Percentiles rank a stretch among this genome's conserved stretches.
These are phyloP conservation scores for Acanthamoeba sp. DNA, from an alignment of 208 protist genomes.

Conservation along the genomic window DNA sequence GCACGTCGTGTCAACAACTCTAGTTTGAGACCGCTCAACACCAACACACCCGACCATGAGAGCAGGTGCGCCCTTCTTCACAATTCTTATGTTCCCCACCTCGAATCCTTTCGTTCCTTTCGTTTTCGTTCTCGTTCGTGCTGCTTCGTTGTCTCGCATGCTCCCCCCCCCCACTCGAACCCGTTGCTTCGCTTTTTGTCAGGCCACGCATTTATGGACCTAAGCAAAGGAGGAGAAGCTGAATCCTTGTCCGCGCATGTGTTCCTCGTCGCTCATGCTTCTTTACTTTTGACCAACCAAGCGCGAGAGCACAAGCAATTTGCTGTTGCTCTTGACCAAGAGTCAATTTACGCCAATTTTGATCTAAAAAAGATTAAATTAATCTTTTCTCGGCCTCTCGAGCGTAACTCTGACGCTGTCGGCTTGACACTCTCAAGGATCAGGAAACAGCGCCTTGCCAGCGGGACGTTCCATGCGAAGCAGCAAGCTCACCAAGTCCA, in stretches of 20 bases:
- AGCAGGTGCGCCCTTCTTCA: not conserved
- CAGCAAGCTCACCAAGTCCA: conserved; percentile 33
- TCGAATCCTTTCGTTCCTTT: not conserved
- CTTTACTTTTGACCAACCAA: no score
- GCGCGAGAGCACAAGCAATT: no score
- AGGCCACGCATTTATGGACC: not conserved
- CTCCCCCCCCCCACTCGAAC: not conserved
- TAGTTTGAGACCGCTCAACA: not conserved
- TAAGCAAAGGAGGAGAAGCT: no score
- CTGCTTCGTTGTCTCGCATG: not conserved
- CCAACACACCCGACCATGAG: not conserved
- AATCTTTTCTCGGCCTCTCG: not conserved
- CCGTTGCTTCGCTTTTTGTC: not conserved
- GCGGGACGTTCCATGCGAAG: conserved; percentile 30
- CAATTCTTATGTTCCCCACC: no score
- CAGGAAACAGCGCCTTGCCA: not conserved
- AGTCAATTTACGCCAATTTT: no score
- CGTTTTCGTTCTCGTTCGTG: not conserved
- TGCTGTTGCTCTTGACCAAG: no score
- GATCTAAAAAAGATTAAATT: no score
- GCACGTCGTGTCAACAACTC: no score
- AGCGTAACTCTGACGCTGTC: not conserved
- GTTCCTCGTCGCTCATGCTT: no score
- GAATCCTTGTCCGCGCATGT: no score
- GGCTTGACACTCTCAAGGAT: not conserved